Evolutionary conservation across 1,284 basidiomycete species (phyloP).

Genomic region (Puccinia coronata): DNA sequence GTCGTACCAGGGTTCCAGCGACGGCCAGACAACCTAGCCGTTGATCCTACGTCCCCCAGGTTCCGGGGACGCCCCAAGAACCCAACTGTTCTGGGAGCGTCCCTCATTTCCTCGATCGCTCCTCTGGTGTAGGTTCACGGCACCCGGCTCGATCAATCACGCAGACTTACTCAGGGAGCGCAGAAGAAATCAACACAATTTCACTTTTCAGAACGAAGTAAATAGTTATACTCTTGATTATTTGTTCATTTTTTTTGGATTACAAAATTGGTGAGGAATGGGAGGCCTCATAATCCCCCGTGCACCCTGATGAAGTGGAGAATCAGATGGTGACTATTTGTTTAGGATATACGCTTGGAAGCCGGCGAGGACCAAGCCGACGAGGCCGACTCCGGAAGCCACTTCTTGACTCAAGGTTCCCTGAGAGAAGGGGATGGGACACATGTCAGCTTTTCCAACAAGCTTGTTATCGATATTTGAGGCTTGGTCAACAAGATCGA

Average conservation of each 20-base stretch:
- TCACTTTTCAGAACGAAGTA: neutral
- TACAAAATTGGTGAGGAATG: neutral
- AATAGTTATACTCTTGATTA: too few species aligned
- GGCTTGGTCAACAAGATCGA: neutral
- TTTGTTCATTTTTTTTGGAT: neutral
- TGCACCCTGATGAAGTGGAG: neutral
- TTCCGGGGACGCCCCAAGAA: too few species aligned
- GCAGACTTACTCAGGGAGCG: neutral
- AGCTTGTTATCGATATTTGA: neutral
- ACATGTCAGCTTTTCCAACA: neutral
- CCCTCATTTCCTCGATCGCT: too few species aligned
- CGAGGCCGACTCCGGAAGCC: constrained; percentile 33
- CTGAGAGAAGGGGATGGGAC: neutral
- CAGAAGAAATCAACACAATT: neutral
- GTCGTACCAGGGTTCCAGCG: too few species aligned
- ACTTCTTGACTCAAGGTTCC: constrained; percentile 49
- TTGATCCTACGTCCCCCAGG: too few species aligned
- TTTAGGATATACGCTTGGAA: constrained; percentile 44
- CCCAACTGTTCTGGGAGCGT: too few species aligned
- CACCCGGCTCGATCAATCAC: too few species aligned
- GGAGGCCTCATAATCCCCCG: neutral
- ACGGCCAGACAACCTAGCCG: too few species aligned
- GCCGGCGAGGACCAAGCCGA: constrained; percentile 26
- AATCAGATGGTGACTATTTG: constrained; percentile 3
- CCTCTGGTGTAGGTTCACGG: too few species aligned